Base-by-base conservation (phyloP, 129 eudicot species). In the Logfia minima region DNA sequence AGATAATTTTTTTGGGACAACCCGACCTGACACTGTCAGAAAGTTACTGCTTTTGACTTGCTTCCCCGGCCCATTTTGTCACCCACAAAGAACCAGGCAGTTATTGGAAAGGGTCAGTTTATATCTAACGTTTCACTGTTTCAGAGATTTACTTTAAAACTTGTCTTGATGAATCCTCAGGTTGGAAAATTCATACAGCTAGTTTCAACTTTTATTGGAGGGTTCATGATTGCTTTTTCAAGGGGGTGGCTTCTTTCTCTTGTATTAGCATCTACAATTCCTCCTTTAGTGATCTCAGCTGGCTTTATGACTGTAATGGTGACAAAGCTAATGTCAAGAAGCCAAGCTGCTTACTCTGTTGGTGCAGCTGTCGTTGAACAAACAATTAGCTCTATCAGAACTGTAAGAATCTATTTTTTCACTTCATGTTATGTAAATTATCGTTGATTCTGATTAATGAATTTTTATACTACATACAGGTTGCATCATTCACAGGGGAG, bases 171-270 rank as follows among this genome's bases (percentile, higher is more conserved):
- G 62, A 14, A 70, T 43, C 18, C 16, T 18, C 39, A 90, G 96
- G 97, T 88, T 18, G 97, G 97, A 55, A 89, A 92, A 75, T 92
- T 87, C 80, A 66, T 85, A 22, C 97, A 92, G 76, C 83, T 92
- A 59, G 52, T 84, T 9, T 82, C 97, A 6, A 83, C 96, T 4
- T 87, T 92, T 53, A 6, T 92, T 8, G 97, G 92, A 78, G 97
- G 97, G 8, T 89, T 92, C 78, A 84, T 73, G 64, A 79, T 92
- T 45, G 89, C 97, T 24, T 92, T 92, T 61, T 68, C 82, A 51
- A 79, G 81, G 81, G 97, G 97, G 71, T 92, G 96, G 96, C 96
- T 92, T 81, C 97, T 92, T 67, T 84, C 97, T 6, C 84, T 92
- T 18, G 97, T 92, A 69, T 74, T 92, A 87, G 62, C 87, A 75